Conservation (phyloP, 2,329 filamentous ascomycete species). For the Pseudomassariella vexata region DNA sequence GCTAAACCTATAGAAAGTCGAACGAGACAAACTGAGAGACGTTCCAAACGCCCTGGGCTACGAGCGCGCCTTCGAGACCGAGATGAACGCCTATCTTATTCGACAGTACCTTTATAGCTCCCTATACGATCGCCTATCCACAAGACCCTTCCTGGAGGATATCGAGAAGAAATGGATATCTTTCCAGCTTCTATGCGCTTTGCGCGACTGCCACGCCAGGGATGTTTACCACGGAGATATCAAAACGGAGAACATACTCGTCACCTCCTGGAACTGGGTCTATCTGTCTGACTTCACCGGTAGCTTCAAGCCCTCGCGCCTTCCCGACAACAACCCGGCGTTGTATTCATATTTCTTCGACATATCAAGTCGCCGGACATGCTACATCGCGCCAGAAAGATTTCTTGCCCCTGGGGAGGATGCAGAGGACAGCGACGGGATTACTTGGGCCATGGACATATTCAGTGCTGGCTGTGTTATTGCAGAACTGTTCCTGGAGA, state of each 20-base stretch:
- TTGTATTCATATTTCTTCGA: conserved; percentile 99
- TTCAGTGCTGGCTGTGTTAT: conserved; percentile 97
- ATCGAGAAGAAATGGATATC: conserved; percentile 99
- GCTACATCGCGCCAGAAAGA: conserved; percentile 90
- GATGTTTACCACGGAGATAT: conserved; percentile 97
- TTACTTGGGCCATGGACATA: conserved; percentile 95
- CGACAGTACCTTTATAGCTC: conserved; percentile 96
- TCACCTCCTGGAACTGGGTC: conserved; percentile 99
- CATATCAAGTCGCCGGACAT: conserved; percentile 82
- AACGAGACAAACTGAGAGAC: conserved; percentile 71
- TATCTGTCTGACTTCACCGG: conserved; percentile 97
- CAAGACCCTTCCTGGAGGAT: conserved; percentile 90
- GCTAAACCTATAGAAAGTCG: too few relatives aligned
- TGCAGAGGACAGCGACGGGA: conserved; percentile 52
- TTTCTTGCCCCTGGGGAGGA: conserved; percentile 70
- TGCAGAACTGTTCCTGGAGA: conserved; percentile 89
- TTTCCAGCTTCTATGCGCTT: conserved; percentile 86
- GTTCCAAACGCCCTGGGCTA: conserved; percentile 90
- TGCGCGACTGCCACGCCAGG: conserved; percentile 84
- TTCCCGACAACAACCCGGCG: conserved; percentile 93
- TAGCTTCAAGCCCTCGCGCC: conserved; percentile 85
- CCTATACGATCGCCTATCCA: conserved; percentile 93
- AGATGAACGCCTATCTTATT: conserved; percentile 85
- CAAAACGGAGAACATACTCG: conserved; percentile 94
- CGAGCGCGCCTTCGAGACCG: conserved; percentile 85